Base-by-base conservation (phyloP, 441 rosid genomes). In the Adansonia gregorii region DNA sequence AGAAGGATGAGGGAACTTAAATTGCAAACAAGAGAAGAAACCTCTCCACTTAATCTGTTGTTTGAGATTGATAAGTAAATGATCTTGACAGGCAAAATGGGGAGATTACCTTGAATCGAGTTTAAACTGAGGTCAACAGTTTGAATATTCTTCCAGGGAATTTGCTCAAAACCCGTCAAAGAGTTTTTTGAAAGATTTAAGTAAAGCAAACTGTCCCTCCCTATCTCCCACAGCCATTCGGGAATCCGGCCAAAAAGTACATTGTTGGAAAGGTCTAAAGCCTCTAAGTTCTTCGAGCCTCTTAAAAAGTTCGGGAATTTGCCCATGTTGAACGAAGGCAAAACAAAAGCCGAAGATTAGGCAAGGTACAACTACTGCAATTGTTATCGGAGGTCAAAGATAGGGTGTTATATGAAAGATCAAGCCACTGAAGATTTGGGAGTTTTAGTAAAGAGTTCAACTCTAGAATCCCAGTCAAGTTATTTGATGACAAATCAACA, bases 101-200 rank as follows among this genome's bases (percentile, higher is more conserved):
- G 79, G 4, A 74, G 69, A 4, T 71, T 10, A 14, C 81, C 81
- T 24, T 74, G 59, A 6, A 79, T 39, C 11, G 1, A 31, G 54
- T 83, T 83, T 10, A 72, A 74, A 9, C 58, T 55, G 6, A 83
- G 69, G 63, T 73, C 80, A 58, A 81, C 9, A 49, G 8, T 0
- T 8, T 3, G 5, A 19, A 83, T 0, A 2, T 43, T 55, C 58
- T 22, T 55, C 76, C 82, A 67, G 5, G 43, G 43, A 39, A 39
- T 4, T 39, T 39, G 43, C 43, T 39, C 43, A 39, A 39, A 4
- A 5, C 14, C 70, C 3, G 79, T 71, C 14, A 78, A 49, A 49
- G 63, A 45, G 43, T 84, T 81, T 49, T 73, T 48, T 14, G 77
- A 76, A 15, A 84, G 76, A 51, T 56, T n/a, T 17, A 76, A 35